These are phyloP conservation scores for Penicillium angulare DNA, from an alignment of 495 filamentous ascomycete genomes.

Conservation along the genomic window DNA sequence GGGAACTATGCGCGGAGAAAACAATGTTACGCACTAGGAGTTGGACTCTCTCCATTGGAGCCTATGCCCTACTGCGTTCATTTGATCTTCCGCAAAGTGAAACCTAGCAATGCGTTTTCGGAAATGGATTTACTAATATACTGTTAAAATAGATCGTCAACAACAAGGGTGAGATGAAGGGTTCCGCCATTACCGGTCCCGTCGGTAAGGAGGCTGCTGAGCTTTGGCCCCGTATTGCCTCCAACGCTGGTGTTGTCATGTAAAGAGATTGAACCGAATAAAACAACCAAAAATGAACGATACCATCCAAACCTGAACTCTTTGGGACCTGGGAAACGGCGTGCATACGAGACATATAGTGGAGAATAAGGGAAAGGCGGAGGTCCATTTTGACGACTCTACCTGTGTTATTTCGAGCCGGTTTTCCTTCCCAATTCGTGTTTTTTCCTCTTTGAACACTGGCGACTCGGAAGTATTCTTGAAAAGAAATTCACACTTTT, in stretches of 20 bases:
- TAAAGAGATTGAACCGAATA: constrained; percentile 55
- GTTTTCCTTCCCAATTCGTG: constrained; percentile 28
- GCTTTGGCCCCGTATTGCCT: constrained; percentile 99
- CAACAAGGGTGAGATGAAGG: constrained; percentile 99
- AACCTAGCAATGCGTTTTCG: not conserved
- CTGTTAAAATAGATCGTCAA: constrained; percentile 79
- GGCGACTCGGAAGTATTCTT: constrained; percentile 28
- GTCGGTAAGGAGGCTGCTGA: constrained; percentile 99
- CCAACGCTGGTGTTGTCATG: constrained; percentile 99
- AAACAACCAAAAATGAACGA: constrained; percentile 39
- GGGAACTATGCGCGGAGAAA: not conserved
- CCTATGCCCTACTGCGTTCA: not conserved
- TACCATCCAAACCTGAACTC: constrained; percentile 39
- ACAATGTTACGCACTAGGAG: not conserved
- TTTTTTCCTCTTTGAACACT: constrained; percentile 27
- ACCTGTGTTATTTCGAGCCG: constrained; percentile 31
- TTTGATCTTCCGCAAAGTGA: not conserved
- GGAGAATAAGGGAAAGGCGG: constrained; percentile 23
- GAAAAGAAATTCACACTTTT: constrained; percentile 20
- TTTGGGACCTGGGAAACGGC: constrained; percentile 29
- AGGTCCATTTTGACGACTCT: constrained; percentile 29
- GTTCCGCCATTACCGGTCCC: constrained; percentile 96
- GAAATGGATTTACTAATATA: not conserved
- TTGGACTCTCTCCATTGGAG: not conserved
- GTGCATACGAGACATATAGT: constrained; percentile 32